phyloP scores from a whole-genome alignment of 306 rosid genomes.

The Casuarina equisetifolia region DNA sequence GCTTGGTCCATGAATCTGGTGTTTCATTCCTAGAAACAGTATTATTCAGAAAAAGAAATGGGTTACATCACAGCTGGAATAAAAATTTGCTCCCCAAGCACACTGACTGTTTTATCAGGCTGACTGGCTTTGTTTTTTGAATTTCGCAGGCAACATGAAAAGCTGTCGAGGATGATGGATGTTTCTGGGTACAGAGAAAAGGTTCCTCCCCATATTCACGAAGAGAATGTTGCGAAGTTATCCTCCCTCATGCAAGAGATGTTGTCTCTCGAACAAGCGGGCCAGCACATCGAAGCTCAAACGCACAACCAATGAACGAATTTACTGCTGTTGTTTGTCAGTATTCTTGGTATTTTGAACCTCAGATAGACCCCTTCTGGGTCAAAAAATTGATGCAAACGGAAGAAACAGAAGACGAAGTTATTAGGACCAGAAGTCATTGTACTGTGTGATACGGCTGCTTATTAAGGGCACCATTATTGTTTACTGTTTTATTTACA shows the following conservation, averaged over 20 bases:
- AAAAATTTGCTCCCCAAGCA: too few relatives aligned
- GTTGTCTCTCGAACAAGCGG: conserved; percentile 61
- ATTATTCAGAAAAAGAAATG: too few relatives aligned
- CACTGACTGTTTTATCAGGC: not conserved
- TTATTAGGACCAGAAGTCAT: not conserved
- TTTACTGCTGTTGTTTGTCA: not conserved
- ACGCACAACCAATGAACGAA: conserved; percentile 4
- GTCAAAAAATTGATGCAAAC: not conserved
- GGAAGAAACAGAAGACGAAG: not conserved
- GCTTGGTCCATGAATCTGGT: too few relatives aligned
- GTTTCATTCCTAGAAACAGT: too few relatives aligned
- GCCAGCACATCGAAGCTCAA: conserved; percentile 47
- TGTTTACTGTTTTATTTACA: not conserved
- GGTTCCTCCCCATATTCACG: conserved; percentile 52
- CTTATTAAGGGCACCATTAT: not conserved
- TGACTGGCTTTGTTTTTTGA: not conserved
- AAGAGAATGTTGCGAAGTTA: conserved; percentile 58
- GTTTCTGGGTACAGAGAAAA: conserved; percentile 78
- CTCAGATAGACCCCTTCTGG: not conserved
- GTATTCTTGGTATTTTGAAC: not conserved
- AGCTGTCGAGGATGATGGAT: conserved; percentile 52
- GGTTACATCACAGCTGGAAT: too few relatives aligned
- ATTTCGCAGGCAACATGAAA: conserved; percentile 56
- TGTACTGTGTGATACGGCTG: not conserved
- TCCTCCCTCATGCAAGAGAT: conserved; percentile 63